Base-by-base conservation (phyloP, 2,329 filamentous ascomycete species). In the Teratosphaeria nubilosa region DNA sequence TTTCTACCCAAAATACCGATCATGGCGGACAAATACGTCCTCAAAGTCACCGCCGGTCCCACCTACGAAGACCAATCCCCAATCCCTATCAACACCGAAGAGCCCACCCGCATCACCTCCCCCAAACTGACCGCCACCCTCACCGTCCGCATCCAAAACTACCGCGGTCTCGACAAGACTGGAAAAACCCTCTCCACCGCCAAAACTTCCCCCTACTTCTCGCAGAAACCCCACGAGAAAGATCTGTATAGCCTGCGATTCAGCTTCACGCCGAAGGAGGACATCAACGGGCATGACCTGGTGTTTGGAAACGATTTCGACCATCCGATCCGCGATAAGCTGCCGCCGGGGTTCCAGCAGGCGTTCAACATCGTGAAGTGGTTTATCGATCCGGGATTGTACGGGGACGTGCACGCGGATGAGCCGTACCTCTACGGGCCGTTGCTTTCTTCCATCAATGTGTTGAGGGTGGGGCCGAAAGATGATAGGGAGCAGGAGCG, bases 291-390 rank as follows among this genome's bases (percentile, higher is more conserved):
- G 51, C 74, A 82, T 27, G 85, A 95, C 62, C 78, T 99, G 2
- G 85, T 96, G 56, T 96, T 96, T 66, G 94, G 92, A 50, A 97
- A 97, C 72, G 91, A 96, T 77, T 96, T 97, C 70, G 91, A 96
- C 69, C 83, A 88, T 55, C 90, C 94, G 0, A 94, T 99, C 65
- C 83, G 90, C 31, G 87, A 96, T 70, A 83, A 86, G 16, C 78
- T 99, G 1, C 92, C 94, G 0, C 89, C 90, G 0, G 91, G 92
- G 0, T 95, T 96, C 73, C 84, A 84, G 69, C 86, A 89, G 10
- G 91, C 91, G 0, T 84, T 96, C 73, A 86, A 84, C 56, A 86
- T 96, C 51, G 89, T 95, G 30, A 89, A 88, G 66, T 95, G 89
- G 87, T 88, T 86, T 77, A 87, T 97, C 54, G 92, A 99, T 69